Base-by-base conservation (phyloP, 2,329 filamentous ascomycete genomes). In the Fusarium succisae region DNA sequence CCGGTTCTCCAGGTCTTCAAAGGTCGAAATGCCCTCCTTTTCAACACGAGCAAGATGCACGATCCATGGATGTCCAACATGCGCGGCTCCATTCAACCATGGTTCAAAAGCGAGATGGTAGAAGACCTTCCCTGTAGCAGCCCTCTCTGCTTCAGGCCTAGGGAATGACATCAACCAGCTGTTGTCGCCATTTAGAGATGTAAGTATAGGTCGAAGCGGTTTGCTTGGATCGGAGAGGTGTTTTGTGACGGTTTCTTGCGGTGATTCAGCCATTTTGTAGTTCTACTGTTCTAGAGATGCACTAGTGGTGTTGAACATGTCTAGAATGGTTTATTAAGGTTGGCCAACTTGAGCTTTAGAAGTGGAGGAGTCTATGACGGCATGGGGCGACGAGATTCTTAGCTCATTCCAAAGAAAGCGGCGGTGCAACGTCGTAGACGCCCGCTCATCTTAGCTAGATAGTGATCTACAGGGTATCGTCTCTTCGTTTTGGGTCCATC, bases 121-220 rank as follows among this genome's bases (percentile, higher is more conserved):
- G 66, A 77, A 82, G 4, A 61, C 69, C 51, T 77, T 78, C 17
- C 75, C 71, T 8, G 54, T 47, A 9, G 66, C 48, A 5, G 50
- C 61, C 18, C 67, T 73, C 20, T 80, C 79, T 17, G 61, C 39
- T 15, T 56, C 47, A 7, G 80, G 80, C 11, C 77, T 77, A 6
- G 80, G 80, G 44, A 82, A 78, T 12, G 80, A 82, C 38, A 82
- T 63, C 5, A 83, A 68, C 81, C 81, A 83, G 38, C 80, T 79
- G 22, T 79, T 79, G 51, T 83, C 81, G 10, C 80, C 81, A 57
- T 83, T 83, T 12, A 82, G 68, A 13, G 74, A 78, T 1, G 81
- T 82, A 22, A 81, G 53, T 12, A 81, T 69, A 1, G 81, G 80
- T 38, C 77, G 47, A 8, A 69, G 63, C 13, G 37, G 53, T 15